phyloP scores from a whole-genome alignment of 1,284 basidiomycete species.

The Cutaneotrichosporon dermatis region DNA sequence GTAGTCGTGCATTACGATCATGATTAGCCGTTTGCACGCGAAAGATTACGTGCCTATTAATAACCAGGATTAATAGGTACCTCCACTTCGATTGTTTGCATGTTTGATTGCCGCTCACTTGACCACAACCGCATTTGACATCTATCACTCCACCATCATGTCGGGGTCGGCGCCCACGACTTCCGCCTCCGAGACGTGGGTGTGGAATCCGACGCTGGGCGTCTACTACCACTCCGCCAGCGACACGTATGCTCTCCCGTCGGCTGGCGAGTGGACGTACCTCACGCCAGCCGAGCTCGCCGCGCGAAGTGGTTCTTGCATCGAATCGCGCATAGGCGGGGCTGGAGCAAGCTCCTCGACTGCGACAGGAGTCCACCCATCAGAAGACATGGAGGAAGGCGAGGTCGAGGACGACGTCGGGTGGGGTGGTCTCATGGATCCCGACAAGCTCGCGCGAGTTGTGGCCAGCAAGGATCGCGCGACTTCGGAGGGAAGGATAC shows the following conservation, averaged over 20 bases:
- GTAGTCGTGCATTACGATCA: no score
- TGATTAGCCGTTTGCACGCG: no score
- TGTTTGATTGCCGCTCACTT: no score
- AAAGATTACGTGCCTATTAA: no score
- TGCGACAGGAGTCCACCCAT: no score
- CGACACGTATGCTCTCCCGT: constrained; percentile 26
- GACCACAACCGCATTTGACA: no score
- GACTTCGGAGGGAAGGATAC: not conserved
- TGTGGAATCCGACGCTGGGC: constrained; percentile 18
- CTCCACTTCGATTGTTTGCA: no score
- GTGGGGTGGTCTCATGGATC: constrained; percentile 46
- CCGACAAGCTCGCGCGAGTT: constrained; percentile 30
- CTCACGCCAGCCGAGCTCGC: constrained; percentile 20
- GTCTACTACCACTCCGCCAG: constrained; percentile 30
- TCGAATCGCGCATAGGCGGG: not conserved
- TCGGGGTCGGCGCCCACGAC: not conserved
- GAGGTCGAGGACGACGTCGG: constrained; percentile 45
- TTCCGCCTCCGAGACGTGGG: constrained; percentile 17
- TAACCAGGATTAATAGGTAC: no score
- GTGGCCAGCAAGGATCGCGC: constrained; percentile 1
- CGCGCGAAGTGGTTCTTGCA: not conserved
- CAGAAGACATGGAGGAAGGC: constrained; percentile 34
- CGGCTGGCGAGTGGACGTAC: constrained; percentile 27
- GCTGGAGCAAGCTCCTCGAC: no score
- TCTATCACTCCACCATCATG: no score